Evolutionary conservation across 495 filamentous ascomycete genomes (phyloP), one percentile per base, ranked within the genome.

Genomic region (Pseudevernia furfuracea): DNA sequence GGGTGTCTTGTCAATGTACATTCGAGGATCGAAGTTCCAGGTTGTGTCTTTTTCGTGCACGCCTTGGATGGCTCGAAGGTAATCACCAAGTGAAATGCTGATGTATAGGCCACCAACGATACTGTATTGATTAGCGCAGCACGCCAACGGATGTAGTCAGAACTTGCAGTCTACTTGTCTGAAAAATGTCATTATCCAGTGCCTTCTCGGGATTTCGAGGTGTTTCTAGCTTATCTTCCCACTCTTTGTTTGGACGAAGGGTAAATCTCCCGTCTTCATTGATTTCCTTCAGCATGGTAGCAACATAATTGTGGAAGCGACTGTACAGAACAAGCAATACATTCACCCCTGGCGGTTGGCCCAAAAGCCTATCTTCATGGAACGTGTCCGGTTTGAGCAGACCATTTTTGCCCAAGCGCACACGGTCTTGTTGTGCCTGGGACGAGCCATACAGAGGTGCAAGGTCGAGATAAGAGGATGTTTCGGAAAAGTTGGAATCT

Each of bases 391-490:
- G 81, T 76, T 91, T 91, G 53, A 93, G 76, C 69, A 80, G 85
- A 37, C 89, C 89, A 63, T 88, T 82, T 69, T 84, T 81, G 68
- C 88, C 84, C 0, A 85, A 86, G 46, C 89, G 79, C 65, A 92
- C 80, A 3, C 72, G 72, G 58, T 85, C 74, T 71, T 91, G 88
- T 71, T 88, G 82, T 3, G 75, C 76, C 66, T 84, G 75, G 65
- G 80, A 87, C 71, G 82, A 87, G 23, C 89, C 89, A 66, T 93
- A 93, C 1, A 93, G 78, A 0, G 89, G 89, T 1, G 84, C 81
- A 8, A 92, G 78, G 68, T 93, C 89, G 1, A 93, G 79, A 69
- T 90, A 93, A 1, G 87, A 89, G 1, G 87, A 91, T 0, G 85
- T 89, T 67, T 85, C 82, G 30, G 82, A 86, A 65, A 80, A 85